Evolutionary conservation across 305 asterid species (phyloP).

Genomic region (Euphrasia arctica): DNA sequence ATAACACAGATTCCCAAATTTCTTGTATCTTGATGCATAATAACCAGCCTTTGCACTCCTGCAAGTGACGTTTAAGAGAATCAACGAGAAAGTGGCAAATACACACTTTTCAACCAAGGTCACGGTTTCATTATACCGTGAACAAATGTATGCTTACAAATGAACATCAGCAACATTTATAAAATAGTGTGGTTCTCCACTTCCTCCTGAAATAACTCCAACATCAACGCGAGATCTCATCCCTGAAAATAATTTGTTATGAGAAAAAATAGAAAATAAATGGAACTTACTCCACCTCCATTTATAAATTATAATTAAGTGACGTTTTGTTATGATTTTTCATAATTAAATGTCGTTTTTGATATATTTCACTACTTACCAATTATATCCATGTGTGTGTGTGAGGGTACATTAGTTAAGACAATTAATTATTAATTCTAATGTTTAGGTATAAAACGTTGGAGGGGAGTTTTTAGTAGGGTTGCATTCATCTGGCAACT

Average conservation of each 20-base stretch:
- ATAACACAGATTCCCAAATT: constrained; percentile 79
- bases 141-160: constrained; percentile 53
- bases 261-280: constrained; percentile 16
- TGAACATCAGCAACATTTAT: constrained; percentile 86
- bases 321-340: neutral
- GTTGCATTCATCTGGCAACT: constrained; percentile 7
- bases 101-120: constrained; percentile 17
- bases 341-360: too few relatives aligned
- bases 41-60: constrained; percentile 97
- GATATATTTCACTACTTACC: neutral
- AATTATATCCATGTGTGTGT: too few relatives aligned
- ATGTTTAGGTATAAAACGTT: neutral
- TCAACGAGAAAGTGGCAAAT: constrained; percentile 6
- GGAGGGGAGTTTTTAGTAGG: neutral
- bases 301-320: neutral
- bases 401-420: too few relatives aligned
- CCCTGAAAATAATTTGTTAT: constrained; percentile 45
- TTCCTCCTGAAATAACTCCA: constrained; percentile 65
- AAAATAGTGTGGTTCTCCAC: constrained; percentile 65
- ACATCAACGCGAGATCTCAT: constrained; percentile 60
- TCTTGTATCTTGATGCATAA: constrained; percentile 81
- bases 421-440: too few relatives aligned
- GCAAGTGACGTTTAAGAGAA: constrained; percentile 27
- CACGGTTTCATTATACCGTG: constrained; percentile 14
- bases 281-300: neutral